phyloP scores from a whole-genome alignment of 495 filamentous ascomycete genomes.

The Xylaria nigripes region DNA sequence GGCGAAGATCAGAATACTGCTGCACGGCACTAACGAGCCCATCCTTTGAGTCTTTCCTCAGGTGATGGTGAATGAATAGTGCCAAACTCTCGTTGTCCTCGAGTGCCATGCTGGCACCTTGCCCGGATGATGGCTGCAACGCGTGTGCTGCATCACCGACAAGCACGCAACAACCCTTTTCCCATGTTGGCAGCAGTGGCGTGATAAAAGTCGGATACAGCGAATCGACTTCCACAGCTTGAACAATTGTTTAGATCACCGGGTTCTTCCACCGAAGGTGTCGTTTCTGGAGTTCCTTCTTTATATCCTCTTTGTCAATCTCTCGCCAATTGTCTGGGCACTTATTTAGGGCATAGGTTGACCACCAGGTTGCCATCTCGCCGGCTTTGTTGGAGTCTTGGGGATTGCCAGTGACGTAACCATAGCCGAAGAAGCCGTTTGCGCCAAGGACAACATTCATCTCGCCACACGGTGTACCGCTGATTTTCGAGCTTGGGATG shows the following conservation, averaged over 20 bases:
- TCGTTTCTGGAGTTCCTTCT: conserved; percentile 22
- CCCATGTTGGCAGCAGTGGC: conserved; percentile 29
- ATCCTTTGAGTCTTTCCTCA: neutral
- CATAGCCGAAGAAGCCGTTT: conserved; percentile 54
- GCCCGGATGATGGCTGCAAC: conserved; percentile 31
- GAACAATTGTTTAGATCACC: conserved; percentile 38
- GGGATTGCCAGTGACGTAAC: conserved; percentile 18
- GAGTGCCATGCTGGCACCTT: conserved; percentile 27
- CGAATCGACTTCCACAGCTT: conserved; percentile 32
- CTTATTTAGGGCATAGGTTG: conserved; percentile 35
- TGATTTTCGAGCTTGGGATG: conserved; percentile 26
- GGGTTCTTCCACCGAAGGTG: conserved; percentile 44
- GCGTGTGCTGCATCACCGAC: conserved; percentile 41
- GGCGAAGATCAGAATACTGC: conserved; percentile 2
- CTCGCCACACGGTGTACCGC: conserved; percentile 23
- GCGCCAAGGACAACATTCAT: conserved; percentile 47
- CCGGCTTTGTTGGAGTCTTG: conserved; percentile 28
- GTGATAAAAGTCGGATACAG: conserved; percentile 48
- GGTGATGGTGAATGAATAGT: conserved; percentile 15
- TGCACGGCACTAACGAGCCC: neutral
- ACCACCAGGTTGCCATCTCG: conserved; percentile 40
- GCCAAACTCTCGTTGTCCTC: conserved; percentile 27
- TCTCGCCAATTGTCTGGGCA: conserved; percentile 26
- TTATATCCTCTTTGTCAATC: conserved; percentile 4
- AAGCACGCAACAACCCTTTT: conserved; percentile 25